Conservation (phyloP, 768 basidiomycete genomes). For the Boletus subparvulus region DNA sequence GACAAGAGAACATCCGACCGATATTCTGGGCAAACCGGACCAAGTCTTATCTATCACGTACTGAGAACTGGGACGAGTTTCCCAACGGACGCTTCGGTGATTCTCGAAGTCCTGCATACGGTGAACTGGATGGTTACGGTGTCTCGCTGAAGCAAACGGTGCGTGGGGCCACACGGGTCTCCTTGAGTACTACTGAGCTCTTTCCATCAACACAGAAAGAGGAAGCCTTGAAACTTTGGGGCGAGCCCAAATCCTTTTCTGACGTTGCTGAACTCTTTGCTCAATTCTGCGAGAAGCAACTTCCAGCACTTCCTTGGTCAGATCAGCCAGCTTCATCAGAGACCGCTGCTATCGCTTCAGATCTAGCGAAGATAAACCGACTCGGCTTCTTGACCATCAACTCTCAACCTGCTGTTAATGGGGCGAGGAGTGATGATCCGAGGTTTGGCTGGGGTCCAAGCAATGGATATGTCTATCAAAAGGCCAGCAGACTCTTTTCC, state of each 20-base stretch:
- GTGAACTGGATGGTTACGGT: constrained; percentile 96
- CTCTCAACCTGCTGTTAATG: constrained; percentile 94
- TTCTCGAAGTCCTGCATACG: constrained; percentile 95
- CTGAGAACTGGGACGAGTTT: constrained; percentile 99
- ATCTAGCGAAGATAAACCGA: constrained; percentile 83
- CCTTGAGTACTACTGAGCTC: constrained; percentile 5
- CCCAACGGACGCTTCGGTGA: constrained; percentile 99
- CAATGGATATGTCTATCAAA: constrained; percentile 95
- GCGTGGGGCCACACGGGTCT: constrained; percentile 19
- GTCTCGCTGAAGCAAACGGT: constrained; percentile 90
- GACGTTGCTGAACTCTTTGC: constrained; percentile 78
- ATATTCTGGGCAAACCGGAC: constrained; percentile 99
- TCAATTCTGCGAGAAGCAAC: constrained; percentile 73
- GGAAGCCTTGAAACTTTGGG: constrained; percentile 87
- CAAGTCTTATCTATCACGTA: constrained; percentile 92
- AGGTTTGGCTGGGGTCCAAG: constrained; percentile 91
- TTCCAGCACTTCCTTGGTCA: constrained; percentile 90
- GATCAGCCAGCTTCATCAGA: constrained; percentile 85
- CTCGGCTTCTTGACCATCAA: constrained; percentile 96
- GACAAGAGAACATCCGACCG: constrained; percentile 90
- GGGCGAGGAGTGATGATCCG: constrained; percentile 79
- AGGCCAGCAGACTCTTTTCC: constrained; percentile 45
- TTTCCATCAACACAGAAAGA: constrained; percentile 62
- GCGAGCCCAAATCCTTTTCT: constrained; percentile 60
- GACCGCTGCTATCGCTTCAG: constrained; percentile 73